Base-by-base conservation (phyloP, 139 green algal genomes). In the Auxenochlorella protothecoides region DNA sequence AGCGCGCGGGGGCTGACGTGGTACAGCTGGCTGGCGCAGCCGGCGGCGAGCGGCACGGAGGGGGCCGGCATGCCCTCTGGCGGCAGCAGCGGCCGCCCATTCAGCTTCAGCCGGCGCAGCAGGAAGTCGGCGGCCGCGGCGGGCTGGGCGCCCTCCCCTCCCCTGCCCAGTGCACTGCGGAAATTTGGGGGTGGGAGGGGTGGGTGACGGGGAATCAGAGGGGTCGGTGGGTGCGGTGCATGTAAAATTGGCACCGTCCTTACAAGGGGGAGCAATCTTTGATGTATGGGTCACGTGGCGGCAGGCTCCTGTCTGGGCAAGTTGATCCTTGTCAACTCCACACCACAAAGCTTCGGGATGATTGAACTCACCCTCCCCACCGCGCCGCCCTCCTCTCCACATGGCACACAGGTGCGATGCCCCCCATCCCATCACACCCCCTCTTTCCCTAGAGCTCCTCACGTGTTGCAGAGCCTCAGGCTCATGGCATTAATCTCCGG, bases 401-500 rank as follows among this genome's bases (percentile, higher is more conserved):
- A 44, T 44, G 27, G 27, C 27, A 44, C 27, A 44, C 27, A 44
- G 52, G 16, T 5, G 51, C 52, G 13, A 59, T 27, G 2, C 9
- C 51, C 11, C 51, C 10, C 16, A 51, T 51, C 10, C 53, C 51
- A 59, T 3, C 52, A 15, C 9, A 0, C 9, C 4, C 2, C 6
- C 5, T 4, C 16, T 68, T 9, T 6, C 14, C 65, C 44, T 55
- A 9, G 16, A 9, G 4, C 6, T 3, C 11, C 71, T 76, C 71
- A 76, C 71, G 66, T 64, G 64, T 76, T 76, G 64, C 71, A 76
- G 12, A 76, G 9, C 13, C 71, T 64, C 9, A 76, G 15, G 3
- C 64, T 64, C 55, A 76, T 55, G 3, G 71, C 71, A 44, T 76
- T 56, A 5, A 76, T 15, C 56, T 66, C 59, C 3, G 71, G 65